Base-by-base conservation (phyloP, 2,329 filamentous ascomycete species). In the Penicillium nordicum region DNA sequence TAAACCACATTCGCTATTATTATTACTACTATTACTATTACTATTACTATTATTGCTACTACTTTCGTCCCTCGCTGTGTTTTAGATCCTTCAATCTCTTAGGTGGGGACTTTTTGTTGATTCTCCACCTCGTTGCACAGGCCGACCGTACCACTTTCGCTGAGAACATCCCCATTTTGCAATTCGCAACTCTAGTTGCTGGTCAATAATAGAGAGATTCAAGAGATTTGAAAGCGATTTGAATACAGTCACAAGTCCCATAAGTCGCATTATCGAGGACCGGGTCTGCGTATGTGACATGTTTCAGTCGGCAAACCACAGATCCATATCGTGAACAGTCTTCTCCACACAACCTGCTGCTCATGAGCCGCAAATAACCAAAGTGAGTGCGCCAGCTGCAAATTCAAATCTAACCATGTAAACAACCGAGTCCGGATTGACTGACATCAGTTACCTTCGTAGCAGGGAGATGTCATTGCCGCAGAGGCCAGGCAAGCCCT, bases 401-500 rank as follows among this genome's bases (percentile, higher is more conserved):
- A 23, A 12, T 23, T 25, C 4, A 14, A 27, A 32, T 6, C 9
- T 36, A 34, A 34, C 7, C 14, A n/a, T n/a, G 9, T 10, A 14
- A 21, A 10, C 23, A 43, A 27, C 23, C 4, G 4, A 34, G 18
- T 23, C 11, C 6, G 5, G 21, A 30, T 32, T 40, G 7, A 10
- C 44, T 52, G 3, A 44, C 36, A 25, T 37, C 32, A 34, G 45
- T 11, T 5, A 37, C 44, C n/a, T 27, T 4, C 11, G 16, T 49
- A 65, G 60, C 43, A 61, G 16, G 29, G 38, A 40, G 54, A 80
- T 80, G 78, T 81, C 81, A 66, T 73, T 82, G 62, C 81, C 82
- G 57, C 80, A 78, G 64, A 82, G 88, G 73, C 88, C 88, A 56
- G 84, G 85, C 69, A 82, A 82, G 64, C 81, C 79, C 55, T 81